Base-by-base conservation (phyloP, 768 basidiomycete species). In the Termitomyces eurrhizus region DNA sequence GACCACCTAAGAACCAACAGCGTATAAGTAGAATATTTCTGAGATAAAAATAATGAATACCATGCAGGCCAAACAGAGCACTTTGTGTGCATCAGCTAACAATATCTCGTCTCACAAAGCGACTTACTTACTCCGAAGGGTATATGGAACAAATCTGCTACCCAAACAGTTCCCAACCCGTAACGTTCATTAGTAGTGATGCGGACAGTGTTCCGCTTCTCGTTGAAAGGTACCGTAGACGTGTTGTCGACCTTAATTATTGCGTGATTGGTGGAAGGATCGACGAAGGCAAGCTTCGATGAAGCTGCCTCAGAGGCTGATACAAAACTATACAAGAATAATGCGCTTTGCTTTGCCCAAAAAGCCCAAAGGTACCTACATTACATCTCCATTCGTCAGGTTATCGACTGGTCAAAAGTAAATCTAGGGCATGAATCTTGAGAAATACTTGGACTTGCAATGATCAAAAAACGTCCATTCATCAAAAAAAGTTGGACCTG, bases 201-300 rank as follows among this genome's bases (percentile, higher is more conserved):
- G n/a, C 87, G 80, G 11, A 91, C 82, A 0, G 84, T 82, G 67
- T 89, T 87, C 62, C 90, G 79, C 68, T 89, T 88, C 44, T 85
- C 63, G 62, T 81, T 80, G 64, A 66, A 78, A 1, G 65, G 69
- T 18, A 89, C 80, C 1, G 67, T 75, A 1, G 86, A 77, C 33
- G 80, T 83, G 68, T 91, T 90, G 74, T 92, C 90, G 13, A 92
- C 89, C 66, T 81, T 83, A 68, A 92, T 87, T 66, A 92, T 83
- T 1, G 89, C 90, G 62, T 88, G 87, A 14, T 85, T 87, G 3
- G 88, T 87, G 18, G 75, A 64, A 8, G 78, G 32, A 64, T 92
- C 86, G 46, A 89, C 80, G 66, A 80, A 89, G 1, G 87, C 81
- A 39, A 90, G 82, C 59, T 81, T 71, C 41, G 78, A 72, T 7